Conservation (phyloP, 2,329 filamentous ascomycete species). For the Diplodia intermedia region DNA sequence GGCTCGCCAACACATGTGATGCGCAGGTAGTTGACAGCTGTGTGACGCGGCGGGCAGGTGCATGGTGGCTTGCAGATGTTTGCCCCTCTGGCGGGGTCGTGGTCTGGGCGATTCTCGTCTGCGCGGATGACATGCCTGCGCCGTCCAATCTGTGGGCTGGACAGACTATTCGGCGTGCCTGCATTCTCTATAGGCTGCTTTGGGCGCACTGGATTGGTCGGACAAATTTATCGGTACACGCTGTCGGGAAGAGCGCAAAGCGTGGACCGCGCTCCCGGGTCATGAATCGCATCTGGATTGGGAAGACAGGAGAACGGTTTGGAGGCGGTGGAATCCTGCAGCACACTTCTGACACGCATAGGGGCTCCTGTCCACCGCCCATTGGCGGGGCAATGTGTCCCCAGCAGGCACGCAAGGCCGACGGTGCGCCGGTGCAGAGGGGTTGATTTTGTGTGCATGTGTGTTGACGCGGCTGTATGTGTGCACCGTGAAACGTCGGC, state of each 20-base stretch:
- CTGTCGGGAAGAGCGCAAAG: neutral
- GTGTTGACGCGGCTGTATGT: neutral
- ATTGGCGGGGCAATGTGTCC: slow-evolving; percentile 14
- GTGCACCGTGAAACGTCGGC: slow-evolving; percentile 33
- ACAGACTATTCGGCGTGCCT: neutral
- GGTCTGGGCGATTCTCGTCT: neutral
- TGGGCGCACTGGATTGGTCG: slow-evolving; percentile 14
- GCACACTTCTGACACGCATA: neutral
- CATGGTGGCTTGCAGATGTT: slow-evolving; percentile 20
- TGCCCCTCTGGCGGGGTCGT: neutral
- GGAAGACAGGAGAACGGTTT: slow-evolving; percentile 16
- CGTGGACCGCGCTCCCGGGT: neutral
- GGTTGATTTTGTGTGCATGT: neutral
- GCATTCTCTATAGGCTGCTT: slow-evolving; percentile 18
- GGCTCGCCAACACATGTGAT: neutral
- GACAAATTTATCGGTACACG: slow-evolving; percentile 10
- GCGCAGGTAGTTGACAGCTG: neutral
- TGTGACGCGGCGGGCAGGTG: slow-evolving; percentile 4
- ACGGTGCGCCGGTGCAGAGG: neutral
- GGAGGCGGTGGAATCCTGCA: slow-evolving; percentile 13
- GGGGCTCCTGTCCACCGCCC: slow-evolving; percentile 9
- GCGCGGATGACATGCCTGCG: slow-evolving; percentile 8
- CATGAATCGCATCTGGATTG: slow-evolving; percentile 17
- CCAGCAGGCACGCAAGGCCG: slow-evolving; percentile 11
- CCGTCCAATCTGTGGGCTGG: neutral